Evolutionary conservation across 2,329 filamentous ascomycete genomes (phyloP).

Genomic region (Madurella fahalii): DNA sequence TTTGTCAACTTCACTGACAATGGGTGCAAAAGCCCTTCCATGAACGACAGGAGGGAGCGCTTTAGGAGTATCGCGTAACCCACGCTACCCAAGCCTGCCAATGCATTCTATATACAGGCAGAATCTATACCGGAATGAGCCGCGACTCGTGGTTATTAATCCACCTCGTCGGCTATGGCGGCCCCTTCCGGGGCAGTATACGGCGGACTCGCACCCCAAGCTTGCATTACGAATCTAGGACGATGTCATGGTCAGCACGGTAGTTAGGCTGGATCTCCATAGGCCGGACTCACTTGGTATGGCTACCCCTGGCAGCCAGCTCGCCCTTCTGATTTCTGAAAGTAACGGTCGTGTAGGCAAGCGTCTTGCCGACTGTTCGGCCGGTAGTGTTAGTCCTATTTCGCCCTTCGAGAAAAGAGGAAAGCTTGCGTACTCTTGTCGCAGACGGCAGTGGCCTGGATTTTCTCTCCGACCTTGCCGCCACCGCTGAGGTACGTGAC

Average conservation of each 20-base stretch:
- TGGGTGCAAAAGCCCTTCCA: too few relatives aligned
- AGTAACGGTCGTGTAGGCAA: conserved; percentile 58
- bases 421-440: conserved; percentile 52
- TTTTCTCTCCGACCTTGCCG: conserved; percentile 52
- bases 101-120: neutral
- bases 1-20: too few relatives aligned
- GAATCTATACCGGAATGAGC: neutral
- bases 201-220: conserved; percentile 9
- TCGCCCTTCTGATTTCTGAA: conserved; percentile 58
- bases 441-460: conserved; percentile 54
- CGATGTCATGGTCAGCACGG: neutral
- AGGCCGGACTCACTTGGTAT: conserved; percentile 53
- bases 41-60: too few relatives aligned
- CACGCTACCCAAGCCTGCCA: neutral
- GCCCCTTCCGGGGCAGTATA: conserved; percentile 15
- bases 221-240: conserved; percentile 16
- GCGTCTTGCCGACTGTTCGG: conserved; percentile 55
- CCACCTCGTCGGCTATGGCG: conserved; percentile 9
- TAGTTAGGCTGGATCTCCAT: too few relatives aligned
- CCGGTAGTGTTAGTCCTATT: too few relatives aligned
- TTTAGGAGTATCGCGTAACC: neutral
- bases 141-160: neutral
- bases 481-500: conserved; percentile 61
- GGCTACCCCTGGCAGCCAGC: conserved; percentile 58
- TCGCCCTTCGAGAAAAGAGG: neutral